Evolutionary conservation across 2,329 filamentous ascomycete genomes (phyloP), one percentile per base, ranked within the genome.

Genomic region (Beauveria pseudobassiana): DNA sequence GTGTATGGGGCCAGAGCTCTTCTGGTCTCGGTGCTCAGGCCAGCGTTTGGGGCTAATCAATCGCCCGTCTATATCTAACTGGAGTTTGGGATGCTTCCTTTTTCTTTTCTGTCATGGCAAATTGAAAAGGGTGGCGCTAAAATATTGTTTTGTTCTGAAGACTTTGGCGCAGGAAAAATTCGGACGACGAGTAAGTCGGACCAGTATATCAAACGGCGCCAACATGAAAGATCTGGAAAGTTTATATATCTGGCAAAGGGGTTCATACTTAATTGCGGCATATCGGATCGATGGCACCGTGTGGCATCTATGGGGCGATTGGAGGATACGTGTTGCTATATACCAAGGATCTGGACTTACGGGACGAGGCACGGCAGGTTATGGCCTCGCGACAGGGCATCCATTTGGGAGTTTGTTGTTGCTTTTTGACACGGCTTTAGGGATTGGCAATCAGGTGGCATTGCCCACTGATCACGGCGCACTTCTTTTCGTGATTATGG

Each of bases 1-100:
- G 87, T 45, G 90, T 93, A 51, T 96, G 93, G 93, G 90, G 91
- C 63, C 88, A 87, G 70, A 91, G 90, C 70, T 90, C 87, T 66
- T 90, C 87, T 66, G 85, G 86, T 56, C 86, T 96, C 64, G 90
- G 92, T 66, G 89, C 93, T 64, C 91, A 96, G 74, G 92, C 93
- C 66, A 96, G 91, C 66, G 93, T 97, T 68, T 98, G 93, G 93
- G 93, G 93, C 69, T 97, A 87, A 65, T 18, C 16, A 5, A 24
- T 30, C 14, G 3, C 20, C 26, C n/a, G 16, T 38, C 20, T 18
- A 16, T 40, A 9, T 52, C 43, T 18, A 10, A 43, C 38, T 46
- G 59, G 59, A 40, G 59, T 54, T 48, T 24, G 28, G 50, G 63
- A 65, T 68, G 50, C 65, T 63, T 58, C 51, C 49, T 34, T 50